Percentiles rank a stretch among this genome's conserved stretches.
phyloP scores from a whole-genome alignment of 139 green algal genomes.

The Edaphochlamys debaryana region DNA sequence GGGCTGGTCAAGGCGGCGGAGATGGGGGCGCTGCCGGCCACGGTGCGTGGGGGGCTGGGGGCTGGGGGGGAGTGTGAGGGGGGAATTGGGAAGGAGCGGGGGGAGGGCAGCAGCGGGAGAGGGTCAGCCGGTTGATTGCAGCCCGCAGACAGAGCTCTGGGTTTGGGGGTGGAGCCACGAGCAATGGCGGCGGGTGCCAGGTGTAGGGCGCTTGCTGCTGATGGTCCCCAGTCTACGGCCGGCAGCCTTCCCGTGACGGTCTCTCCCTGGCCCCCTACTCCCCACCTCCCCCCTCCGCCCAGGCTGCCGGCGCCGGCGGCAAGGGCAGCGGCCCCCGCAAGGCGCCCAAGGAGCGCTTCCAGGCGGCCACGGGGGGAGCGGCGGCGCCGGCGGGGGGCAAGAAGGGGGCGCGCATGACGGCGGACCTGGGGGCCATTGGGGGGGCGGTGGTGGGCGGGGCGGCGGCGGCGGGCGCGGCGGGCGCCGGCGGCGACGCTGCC shows the following conservation, averaged over 20 bases:
- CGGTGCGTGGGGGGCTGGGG: no score
- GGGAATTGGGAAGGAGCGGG: background rate
- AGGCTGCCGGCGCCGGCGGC: background rate
- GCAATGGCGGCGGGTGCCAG: no score
- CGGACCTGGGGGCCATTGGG: slow-evolving; percentile 27
- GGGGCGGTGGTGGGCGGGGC: slow-evolving; percentile 5
- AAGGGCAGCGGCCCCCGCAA: background rate
- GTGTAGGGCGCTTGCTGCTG: no score
- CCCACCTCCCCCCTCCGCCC: no score
- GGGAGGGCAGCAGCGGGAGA: background rate
- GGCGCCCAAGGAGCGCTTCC: slow-evolving; percentile 38
- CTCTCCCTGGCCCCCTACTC: background rate
- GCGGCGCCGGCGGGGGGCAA: background rate
- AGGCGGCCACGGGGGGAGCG: background rate
- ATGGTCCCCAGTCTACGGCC: no score
- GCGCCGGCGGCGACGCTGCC: background rate
- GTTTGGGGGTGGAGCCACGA: no score
- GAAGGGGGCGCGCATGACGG: background rate
- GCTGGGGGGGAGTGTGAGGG: no score
- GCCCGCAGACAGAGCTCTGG: no score
- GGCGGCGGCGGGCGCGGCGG: background rate
- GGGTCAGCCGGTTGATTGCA: no score
- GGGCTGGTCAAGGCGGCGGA: slow-evolving; percentile 56
- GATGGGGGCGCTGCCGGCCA: no score
- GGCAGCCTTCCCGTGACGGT: no score